phyloP scores from a whole-genome alignment of 1,284 basidiomycete species.

The Trichosporon faecale region DNA sequence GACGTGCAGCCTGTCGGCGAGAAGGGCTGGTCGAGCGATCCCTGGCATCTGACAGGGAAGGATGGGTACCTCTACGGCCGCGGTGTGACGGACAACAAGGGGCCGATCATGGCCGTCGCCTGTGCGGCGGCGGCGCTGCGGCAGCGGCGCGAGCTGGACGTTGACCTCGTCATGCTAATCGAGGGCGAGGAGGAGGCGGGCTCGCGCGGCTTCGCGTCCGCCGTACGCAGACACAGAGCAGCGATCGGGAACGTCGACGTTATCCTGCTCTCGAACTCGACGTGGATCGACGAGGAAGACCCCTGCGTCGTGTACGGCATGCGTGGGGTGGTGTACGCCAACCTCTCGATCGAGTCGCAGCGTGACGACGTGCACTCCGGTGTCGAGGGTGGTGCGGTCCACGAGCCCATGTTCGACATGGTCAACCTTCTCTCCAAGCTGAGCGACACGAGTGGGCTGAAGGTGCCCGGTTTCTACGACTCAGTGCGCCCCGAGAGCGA shows the following conservation, averaged over 20 bases:
- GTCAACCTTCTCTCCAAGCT: constrained; percentile 75
- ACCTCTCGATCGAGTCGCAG: constrained; percentile 61
- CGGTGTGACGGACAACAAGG: constrained; percentile 88
- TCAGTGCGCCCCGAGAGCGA: constrained; percentile 64
- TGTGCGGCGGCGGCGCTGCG: constrained; percentile 82
- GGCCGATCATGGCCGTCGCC: constrained; percentile 86
- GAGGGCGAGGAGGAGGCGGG: constrained; percentile 97
- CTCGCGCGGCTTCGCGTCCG: constrained; percentile 74
- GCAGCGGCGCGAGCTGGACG: constrained; percentile 66
- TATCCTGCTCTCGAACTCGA: constrained; percentile 84
- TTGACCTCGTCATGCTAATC: constrained; percentile 85
- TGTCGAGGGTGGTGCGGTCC: constrained; percentile 81
- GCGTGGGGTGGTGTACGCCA: constrained; percentile 72
- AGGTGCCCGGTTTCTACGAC: constrained; percentile 82
- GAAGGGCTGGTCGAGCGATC: constrained; percentile 76
- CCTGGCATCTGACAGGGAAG: constrained; percentile 75
- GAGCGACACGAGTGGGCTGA: constrained; percentile 62
- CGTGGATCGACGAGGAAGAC: constrained; percentile 91
- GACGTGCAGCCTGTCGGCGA: constrained; percentile 79
- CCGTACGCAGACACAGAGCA: constrained; percentile 73
- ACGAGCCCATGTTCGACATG: constrained; percentile 92
- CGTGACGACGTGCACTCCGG: constrained; percentile 56
- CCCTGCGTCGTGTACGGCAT: constrained; percentile 95
- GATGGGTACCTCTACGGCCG: constrained; percentile 91
- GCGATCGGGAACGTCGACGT: constrained; percentile 79